Percentiles rank a stretch among this genome's conserved stretches.
phyloP scores from a whole-genome alignment of 2,329 filamentous ascomycete genomes.

The Pezicula radicicola region DNA sequence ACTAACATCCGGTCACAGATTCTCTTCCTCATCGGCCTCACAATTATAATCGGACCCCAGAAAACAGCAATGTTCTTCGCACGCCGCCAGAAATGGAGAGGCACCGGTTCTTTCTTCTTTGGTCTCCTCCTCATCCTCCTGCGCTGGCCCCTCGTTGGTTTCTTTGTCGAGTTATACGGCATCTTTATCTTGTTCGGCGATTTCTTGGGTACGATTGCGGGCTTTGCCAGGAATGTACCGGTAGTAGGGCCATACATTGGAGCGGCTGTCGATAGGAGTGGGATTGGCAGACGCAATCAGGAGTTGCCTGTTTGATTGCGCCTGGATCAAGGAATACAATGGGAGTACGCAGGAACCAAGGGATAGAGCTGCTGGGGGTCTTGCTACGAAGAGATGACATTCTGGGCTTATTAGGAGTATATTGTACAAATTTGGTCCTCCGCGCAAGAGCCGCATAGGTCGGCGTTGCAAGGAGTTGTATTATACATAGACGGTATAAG shows the following conservation, averaged over 20 bases:
- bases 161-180: constrained; percentile 87
- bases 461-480: too few relatives aligned
- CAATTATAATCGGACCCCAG: constrained; percentile 87
- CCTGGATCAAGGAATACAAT: too few relatives aligned
- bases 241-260: constrained; percentile 86
- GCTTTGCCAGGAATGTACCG: constrained; percentile 81
- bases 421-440: too few relatives aligned
- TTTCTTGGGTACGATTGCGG: constrained; percentile 88
- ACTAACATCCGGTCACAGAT: constrained; percentile 54
- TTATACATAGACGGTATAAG: too few relatives aligned
- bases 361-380: too few relatives aligned
- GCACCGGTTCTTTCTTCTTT: constrained; percentile 80
- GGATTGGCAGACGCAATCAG: constrained; percentile 67
- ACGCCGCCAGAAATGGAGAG: constrained; percentile 86
- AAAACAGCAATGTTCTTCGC: constrained; percentile 96
- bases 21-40: constrained; percentile 94
- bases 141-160: constrained; percentile 88
- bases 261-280: constrained; percentile 65
- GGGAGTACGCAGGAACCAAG: too few relatives aligned
- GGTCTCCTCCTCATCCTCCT: constrained; percentile 84
- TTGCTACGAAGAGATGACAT: too few relatives aligned
- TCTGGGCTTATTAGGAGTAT: too few relatives aligned
- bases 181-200: constrained; percentile 94
- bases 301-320: constrained; percentile 66
- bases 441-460: too few relatives aligned